Evolutionary conservation across 1,284 basidiomycete species (phyloP), one percentile per base, ranked within the genome.

Genomic region (Jaminaea rosea): DNA sequence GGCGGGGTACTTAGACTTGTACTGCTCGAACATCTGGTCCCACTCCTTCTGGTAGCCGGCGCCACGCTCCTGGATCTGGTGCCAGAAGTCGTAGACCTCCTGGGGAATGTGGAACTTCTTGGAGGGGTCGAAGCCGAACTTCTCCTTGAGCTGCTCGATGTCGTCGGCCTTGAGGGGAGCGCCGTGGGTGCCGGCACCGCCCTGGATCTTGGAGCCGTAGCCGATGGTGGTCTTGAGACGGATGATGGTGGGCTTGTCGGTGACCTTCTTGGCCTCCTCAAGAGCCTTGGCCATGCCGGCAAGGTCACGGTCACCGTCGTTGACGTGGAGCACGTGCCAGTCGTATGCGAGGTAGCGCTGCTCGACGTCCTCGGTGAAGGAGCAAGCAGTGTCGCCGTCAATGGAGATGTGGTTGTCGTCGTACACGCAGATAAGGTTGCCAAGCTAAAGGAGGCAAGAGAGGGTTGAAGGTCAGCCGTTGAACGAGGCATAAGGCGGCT

Each of bases 351-450:
- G 78, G 81, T 91, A 94, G 56, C 91, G 85, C 73, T 84, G 83
- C 69, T 82, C 82, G 52, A 94, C 89, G 73, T 94, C 83, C 77
- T 96, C 91, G 52, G 92, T 96, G 80, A 96, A 96, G 26, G 91
- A 86, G 60, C 86, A 82, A 58, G 82, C 83, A 61, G 90, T 94
- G 77, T 90, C 83, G 68, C 91, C 91, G 76, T 96, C 91, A 69
- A 96, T 94, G 63, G 91, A 88, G 76, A 96, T 94, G 75, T 88
- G 86, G 75, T 77, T 93, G 72, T 63, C 63, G 59, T 72, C 69
- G 62, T 71, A 72, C 48, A 69, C 56, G 39, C 58, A 65, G 72
- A 96, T 86, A 65, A 96, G 80, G 79, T 93, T 96, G 58, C 87
- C 88, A 51, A 96, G 82, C 76, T n/a, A n/a, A n/a, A n/a, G n/a